Conservation (phyloP, 2,329 filamentous ascomycete species). For the Cladophialophora psammophila region DNA sequence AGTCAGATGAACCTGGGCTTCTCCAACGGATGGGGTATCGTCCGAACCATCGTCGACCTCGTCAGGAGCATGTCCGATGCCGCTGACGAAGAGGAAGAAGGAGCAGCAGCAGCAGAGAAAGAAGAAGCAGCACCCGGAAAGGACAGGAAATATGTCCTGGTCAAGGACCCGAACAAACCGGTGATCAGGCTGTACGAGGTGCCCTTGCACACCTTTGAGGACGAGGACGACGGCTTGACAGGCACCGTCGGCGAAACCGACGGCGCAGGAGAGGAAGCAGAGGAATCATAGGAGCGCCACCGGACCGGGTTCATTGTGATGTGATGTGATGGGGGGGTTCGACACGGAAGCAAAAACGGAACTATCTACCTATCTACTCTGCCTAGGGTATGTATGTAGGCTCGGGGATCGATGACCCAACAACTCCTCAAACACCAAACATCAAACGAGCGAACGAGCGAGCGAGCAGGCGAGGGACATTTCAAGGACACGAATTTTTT, state of each 20-base stretch:
- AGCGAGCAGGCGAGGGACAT: too few species aligned
- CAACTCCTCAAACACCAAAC: too few species aligned
- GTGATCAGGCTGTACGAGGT: slow-evolving; percentile 94
- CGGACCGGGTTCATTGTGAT: too few species aligned
- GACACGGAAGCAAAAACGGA: too few species aligned
- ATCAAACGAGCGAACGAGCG: too few species aligned
- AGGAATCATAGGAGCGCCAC: slow-evolving; percentile 42
- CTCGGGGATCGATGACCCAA: too few species aligned
- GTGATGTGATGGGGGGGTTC: too few species aligned
- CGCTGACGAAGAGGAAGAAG: slow-evolving; percentile 45
- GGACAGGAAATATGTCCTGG: slow-evolving; percentile 59
- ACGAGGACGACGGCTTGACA: slow-evolving; percentile 73
- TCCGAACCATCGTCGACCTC: slow-evolving; percentile 96
- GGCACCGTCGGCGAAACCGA: slow-evolving; percentile 60
- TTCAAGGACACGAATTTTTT: too few species aligned
- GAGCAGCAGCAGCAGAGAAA: not conserved
- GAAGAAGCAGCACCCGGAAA: slow-evolving; percentile 40
- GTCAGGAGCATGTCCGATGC: slow-evolving; percentile 50
- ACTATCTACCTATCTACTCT: too few species aligned
- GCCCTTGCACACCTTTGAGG: slow-evolving; percentile 85
- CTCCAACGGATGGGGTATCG: slow-evolving; percentile 98
- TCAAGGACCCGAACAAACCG: slow-evolving; percentile 95
- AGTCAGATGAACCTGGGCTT: slow-evolving; percentile 97
- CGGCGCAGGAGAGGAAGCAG: slow-evolving; percentile 63
- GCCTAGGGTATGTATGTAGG: too few species aligned